These are phyloP conservation scores for Rhizodiscina lignyota DNA, from an alignment of 495 filamentous ascomycete species.

Conservation along the genomic window DNA sequence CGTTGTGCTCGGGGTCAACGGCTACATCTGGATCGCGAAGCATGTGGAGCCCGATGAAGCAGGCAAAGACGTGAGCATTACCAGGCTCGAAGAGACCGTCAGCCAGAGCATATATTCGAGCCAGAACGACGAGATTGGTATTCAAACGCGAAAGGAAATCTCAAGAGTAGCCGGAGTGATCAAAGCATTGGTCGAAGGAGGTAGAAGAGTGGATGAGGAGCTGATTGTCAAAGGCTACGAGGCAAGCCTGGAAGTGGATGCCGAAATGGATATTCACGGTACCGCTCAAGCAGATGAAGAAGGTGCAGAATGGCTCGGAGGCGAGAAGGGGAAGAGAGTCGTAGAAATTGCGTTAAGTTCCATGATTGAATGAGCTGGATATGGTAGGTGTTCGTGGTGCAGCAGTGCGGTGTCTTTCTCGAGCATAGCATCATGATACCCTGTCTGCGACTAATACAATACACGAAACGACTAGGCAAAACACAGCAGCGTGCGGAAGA, in stretches of 20 bases:
- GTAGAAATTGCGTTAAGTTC: conserved; percentile 43
- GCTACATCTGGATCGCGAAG: conserved; percentile 86
- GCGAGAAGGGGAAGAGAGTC: conserved; percentile 47
- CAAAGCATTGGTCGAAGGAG: conserved; percentile 60
- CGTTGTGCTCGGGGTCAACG: conserved; percentile 84
- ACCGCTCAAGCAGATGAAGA: conserved; percentile 22
- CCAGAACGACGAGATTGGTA: conserved; percentile 69
- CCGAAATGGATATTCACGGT: conserved; percentile 11
- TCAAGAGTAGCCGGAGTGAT: conserved; percentile 65
- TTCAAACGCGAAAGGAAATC: conserved; percentile 73
- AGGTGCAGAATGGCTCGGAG: conserved; percentile 51
- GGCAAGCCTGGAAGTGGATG: conserved; percentile 50
- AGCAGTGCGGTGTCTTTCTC: too few species aligned
- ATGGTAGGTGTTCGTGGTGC: too few species aligned
- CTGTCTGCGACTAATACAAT: too few species aligned
- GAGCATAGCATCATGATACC: too few species aligned
- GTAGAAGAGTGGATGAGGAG: conserved; percentile 78
- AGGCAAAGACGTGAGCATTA: conserved; percentile 44
- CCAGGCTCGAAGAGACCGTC: conserved; percentile 66
- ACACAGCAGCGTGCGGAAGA: too few species aligned
- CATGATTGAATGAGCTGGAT: too few species aligned
- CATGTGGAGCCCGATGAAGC: conserved; percentile 40
- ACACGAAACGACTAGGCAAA: too few species aligned
- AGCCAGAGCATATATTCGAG: conserved; percentile 66
- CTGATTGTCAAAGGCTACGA: conserved; percentile 73